Base-by-base conservation (phyloP, 495 filamentous ascomycete species). In the Haplographium delicatum region DNA sequence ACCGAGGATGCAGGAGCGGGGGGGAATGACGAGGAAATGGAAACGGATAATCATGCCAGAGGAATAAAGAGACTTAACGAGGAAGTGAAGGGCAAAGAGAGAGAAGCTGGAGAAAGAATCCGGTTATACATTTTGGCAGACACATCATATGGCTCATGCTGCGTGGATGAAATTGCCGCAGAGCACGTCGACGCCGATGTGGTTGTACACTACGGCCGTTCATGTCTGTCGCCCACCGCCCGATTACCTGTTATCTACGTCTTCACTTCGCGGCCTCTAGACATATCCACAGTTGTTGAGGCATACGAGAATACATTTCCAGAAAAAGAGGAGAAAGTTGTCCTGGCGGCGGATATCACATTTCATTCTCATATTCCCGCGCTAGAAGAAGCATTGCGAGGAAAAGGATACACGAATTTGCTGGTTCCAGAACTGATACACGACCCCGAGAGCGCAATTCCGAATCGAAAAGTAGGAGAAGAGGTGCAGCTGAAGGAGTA, bases 101-200 rank as follows among this genome's bases (percentile, higher is more conserved):
- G 23, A 8, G 40, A 28, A 34, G 31, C 41, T 46, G 7, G 20
- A 9, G 50, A 52, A 24, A 60, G 72, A 20, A 72, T 74, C 33
- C 80, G 76, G 54, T 72, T 96, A 22, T 93, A 83, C 58, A 94
- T 99, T 53, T 75, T 99, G 31, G 93, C 85, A 26, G 93, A 99
- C 65, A 97, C 93, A 7, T 96, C 91, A 1, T 99, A 97, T 67
- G 91, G 93, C 37, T 80, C 91, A 4, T 99, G 93, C 70, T 99
- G 93, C 63, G 90, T 96, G 42, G 93, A 99, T 54, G 93, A 99
- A 66, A 85, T 97, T 38, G 94, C 93, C 1, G 93, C 94, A 13
- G 91, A 97, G 61, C 94, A 99, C 65, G 85, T 87, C 24, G 74
- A 88, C 60, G 91, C 93, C 5, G 85, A 97, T 44, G 89, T 86